These are phyloP conservation scores for Teratosphaeriaceae sp. DNA, from an alignment of 2,329 filamentous ascomycete species.

Conservation along the genomic window DNA sequence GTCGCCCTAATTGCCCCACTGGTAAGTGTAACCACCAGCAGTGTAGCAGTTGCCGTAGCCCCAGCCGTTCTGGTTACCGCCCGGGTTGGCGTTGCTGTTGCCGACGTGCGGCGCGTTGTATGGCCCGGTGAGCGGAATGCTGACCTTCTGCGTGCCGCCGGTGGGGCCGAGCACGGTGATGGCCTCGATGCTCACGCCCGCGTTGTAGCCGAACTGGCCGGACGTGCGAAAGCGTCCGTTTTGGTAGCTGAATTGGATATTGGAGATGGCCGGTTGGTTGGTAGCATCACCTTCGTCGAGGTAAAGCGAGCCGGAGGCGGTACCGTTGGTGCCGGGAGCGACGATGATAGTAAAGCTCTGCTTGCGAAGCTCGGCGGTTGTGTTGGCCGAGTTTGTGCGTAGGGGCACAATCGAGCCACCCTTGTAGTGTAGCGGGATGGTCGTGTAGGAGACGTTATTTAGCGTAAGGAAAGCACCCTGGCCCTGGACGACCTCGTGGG, in stretches of 20 bases:
- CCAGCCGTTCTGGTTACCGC: too few species aligned
- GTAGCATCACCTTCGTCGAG: conserved; percentile 70
- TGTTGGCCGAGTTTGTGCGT: conserved; percentile 51
- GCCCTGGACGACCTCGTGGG: conserved; percentile 41
- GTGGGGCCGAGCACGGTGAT: too few species aligned
- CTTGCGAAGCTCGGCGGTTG: conserved; percentile 55
- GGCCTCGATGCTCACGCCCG: too few species aligned
- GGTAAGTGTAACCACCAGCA: too few species aligned
- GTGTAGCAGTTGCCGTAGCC: too few species aligned
- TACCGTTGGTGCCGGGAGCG: conserved; percentile 55
- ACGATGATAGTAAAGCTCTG: conserved; percentile 66
- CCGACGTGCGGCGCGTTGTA: too few species aligned
- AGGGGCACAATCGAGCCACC: conserved; percentile 60
- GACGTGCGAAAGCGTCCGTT: too few species aligned
- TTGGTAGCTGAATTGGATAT: conserved; percentile 57
- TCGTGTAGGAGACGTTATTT: conserved; percentile 40
- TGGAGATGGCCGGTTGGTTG: conserved; percentile 49
- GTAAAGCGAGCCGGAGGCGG: conserved; percentile 62
- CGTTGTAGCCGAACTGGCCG: too few species aligned
- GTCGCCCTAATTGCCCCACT: too few species aligned
- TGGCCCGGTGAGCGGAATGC: too few species aligned
- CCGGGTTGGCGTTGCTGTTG: too few species aligned
- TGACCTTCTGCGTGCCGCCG: too few species aligned
- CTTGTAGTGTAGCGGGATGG: conserved; percentile 60
- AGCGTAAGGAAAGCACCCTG: conserved; percentile 39